Evolutionary conservation across 768 basidiomycete genomes (phyloP), one percentile per base, ranked within the genome.

Genomic region (Termitomyces sp.): DNA sequence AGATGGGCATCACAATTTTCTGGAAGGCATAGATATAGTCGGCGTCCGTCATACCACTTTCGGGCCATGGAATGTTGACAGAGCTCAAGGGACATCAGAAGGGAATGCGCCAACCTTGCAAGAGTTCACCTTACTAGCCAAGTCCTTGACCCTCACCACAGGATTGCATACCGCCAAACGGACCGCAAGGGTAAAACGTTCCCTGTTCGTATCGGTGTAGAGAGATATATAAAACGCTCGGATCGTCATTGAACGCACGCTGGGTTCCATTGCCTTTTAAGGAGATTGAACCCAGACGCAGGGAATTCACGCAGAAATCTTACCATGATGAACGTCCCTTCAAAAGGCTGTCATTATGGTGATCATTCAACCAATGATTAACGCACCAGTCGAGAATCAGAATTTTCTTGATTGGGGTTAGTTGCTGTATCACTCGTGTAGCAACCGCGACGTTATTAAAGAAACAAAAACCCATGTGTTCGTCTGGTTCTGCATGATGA

Each of bases 391-490:
- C 97, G 31, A 99, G 73, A 63, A 99, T 98, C 61, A 99, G 68
- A 15, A 98, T 86, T 68, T 81, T 90, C 70, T 87, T 90, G 59
- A 92, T 73, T 6, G 79, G 68, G 2, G 90, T 88, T 55, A 78
- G 64, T 60, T 88, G 75, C 68, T 92, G 87, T 20, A 90, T 85
- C 26, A 94, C 90, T 65, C 85, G 84, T 20, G 92, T 83, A 1
- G 95, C 95, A 16, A 99, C 90, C 0, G 97, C 89, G 34, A 96
- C 94, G 68, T 99, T 99, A 72, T 99, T 99, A 76, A 94, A 97
- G 77, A 99, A 97, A 72, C 97, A 98, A 71, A 99, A 99, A 1
- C 97, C 97, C 95, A 98, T 98, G 62, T 93, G 91, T 68, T 95
- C 90, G 62, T 97, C 92, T 5, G 97, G 97, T 69, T 99, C 97